Base-by-base conservation (phyloP, 108 stramenopile genomes). In the Cyclotella kingstonii region DNA sequence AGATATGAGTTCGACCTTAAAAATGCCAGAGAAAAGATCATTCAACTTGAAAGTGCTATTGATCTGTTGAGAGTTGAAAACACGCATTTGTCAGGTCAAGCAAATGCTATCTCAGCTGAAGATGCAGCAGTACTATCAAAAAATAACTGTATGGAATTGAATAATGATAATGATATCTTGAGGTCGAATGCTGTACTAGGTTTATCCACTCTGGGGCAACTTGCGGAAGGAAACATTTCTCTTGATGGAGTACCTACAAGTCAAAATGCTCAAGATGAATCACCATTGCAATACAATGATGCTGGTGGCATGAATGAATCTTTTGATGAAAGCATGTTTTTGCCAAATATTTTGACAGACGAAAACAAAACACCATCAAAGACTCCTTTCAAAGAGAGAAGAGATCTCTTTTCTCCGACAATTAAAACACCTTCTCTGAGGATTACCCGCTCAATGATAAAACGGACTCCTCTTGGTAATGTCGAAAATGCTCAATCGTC, bases 251-350 rank as follows among this genome's bases (percentile, higher is more conserved):
- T 11, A 9, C 36, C 36, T 36, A 9, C 36, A 36, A 9, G 9
- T 9, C 36, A 7, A 25, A 27, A 53, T 53, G 17, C 52, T 5
- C 8, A 5, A 23, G 39, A 58, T 2, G 41, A 36, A 1, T n/a
- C n/a, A n/a, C n/a, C n/a, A n/a, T n/a, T n/a, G n/a, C n/a, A n/a
- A n/a, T n/a, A n/a, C n/a, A n/a, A n/a, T n/a, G n/a, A n/a, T n/a
- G n/a, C n/a, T n/a, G n/a, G n/a, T n/a, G n/a, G n/a, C 10, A 40
- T 35, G n/a, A 64, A 71, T 66, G 70, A 70, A 8, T 54, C 64
- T 22, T 71, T 71, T 29, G 70, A 71, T 29, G 70, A 71, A 46
- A 19, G 19, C 19, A 66, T 66, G 64, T 71, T 71, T 21, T 14
- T 71, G 25, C 70, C 70, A 15, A 66, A 71, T 57, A 51, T 60